Base-by-base conservation (phyloP, 2,329 filamentous ascomycete genomes). In the Alternaria triticina region DNA sequence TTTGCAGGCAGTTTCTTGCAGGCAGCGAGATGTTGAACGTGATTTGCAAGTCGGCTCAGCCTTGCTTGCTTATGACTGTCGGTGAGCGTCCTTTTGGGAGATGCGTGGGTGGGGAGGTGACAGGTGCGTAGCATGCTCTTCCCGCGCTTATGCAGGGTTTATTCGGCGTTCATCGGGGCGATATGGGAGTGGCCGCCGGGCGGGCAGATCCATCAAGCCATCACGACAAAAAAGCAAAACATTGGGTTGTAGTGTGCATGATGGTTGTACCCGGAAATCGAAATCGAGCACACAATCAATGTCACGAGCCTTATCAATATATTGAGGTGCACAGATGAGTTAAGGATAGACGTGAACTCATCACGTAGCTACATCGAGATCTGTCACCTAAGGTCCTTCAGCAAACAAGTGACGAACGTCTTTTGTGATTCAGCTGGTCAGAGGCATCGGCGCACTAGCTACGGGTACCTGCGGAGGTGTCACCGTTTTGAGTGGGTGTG, bases 121-220 rank as follows among this genome's bases (percentile, higher is more conserved):
- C 33, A 55, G 47, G 63, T 46, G 44, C 12, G 20, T 46, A 12
- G 8, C 28, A 28, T 61, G 27, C 25, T 28, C 54, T 55, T 20
- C 45, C 47, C 55, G 63, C 63, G 46, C 61, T 66, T 65, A 68
- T 68, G 66, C 66, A 68, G 61, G 61, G 61, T 62, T 57, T 43
- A 20, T 55, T 27, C 30, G 55, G 30, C 25, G 17, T 55, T 45
- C 23, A 22, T 33, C 52, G 52, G 52, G 22, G 23, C 40, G 23
- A 43, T 27, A 7, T 45, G 28, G 49, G 28, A 23, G 49, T 40
- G 28, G 49, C 49, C 30, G 49, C 49, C 20, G 49, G 36, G 9
- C 49, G 49, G 20, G 49, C 49, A 52, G 20, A 52, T 51, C 25
- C 20, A 51, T 23, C 28, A 33, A 33, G 49, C 49, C 49, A 36